Percentiles rank a stretch among this genome's conserved stretches.
phyloP scores from a whole-genome alignment of 2,329 filamentous ascomycete genomes.

The Pyricularia sp. region DNA sequence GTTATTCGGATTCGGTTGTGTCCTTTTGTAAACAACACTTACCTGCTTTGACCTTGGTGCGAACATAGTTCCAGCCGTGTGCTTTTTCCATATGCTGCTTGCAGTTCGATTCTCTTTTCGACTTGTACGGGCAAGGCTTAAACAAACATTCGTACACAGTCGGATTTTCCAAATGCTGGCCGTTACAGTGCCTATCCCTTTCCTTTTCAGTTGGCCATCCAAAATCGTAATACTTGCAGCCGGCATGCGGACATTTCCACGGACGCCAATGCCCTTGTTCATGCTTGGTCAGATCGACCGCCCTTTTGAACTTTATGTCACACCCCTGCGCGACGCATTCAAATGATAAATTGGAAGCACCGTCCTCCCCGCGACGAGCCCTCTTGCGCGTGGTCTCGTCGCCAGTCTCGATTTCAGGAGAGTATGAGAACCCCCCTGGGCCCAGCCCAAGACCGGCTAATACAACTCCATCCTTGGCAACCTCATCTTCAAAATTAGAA shows the following conservation, averaged over 20 bases:
- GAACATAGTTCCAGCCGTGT: constrained; percentile 79
- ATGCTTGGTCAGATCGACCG: constrained; percentile 77
- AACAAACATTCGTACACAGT: constrained; percentile 74
- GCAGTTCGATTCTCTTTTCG: constrained; percentile 91
- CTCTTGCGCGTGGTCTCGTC: too few species aligned
- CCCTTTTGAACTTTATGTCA: too few species aligned
- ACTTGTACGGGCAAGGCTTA: constrained; percentile 79
- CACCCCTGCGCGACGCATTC: too few species aligned
- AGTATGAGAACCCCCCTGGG: too few species aligned
- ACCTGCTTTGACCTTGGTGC: constrained; percentile 66
- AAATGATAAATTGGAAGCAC: too few species aligned
- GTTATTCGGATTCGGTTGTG: too few species aligned
- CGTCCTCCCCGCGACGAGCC: too few species aligned
- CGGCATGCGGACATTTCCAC: constrained; percentile 87
- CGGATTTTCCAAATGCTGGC: constrained; percentile 78
- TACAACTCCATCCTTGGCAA: too few species aligned
- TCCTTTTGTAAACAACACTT: too few species aligned
- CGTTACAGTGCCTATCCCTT: constrained; percentile 87
- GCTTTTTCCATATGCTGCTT: constrained; percentile 99
- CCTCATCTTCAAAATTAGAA: too few species aligned
- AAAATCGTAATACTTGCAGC: constrained; percentile 81
- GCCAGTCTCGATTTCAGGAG: too few species aligned
- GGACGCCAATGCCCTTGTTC: constrained; percentile 95
- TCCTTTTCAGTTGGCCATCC: constrained; percentile 98
- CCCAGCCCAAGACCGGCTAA: too few species aligned